Percentiles rank a stretch among this genome's conserved stretches.
Evolutionary conservation across 345 rosid species (phyloP).

Genomic region (Anastatica hierochuntica): DNA sequence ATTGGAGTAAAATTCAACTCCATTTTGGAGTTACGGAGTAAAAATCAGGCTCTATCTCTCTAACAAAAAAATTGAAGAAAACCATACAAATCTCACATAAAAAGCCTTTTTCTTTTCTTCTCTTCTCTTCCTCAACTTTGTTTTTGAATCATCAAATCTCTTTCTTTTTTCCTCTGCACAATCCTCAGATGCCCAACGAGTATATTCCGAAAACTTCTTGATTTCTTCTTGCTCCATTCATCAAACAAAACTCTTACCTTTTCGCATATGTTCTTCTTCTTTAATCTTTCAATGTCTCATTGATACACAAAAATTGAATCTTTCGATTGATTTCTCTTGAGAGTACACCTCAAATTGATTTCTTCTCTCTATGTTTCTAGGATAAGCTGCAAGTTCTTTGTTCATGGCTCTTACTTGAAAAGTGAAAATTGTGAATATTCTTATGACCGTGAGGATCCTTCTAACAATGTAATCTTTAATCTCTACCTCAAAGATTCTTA

Average conservation of each 20-base stretch:
- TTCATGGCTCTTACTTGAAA: conserved; percentile 85
- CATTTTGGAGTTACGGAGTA: too few relatives aligned
- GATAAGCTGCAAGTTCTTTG: conserved; percentile 74
- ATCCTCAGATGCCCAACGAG: conserved; percentile 27
- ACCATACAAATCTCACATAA: conserved; percentile 11
- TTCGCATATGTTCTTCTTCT: too few relatives aligned
- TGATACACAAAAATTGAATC: too few relatives aligned
- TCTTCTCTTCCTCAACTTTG: conserved; percentile 2
- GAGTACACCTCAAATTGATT: background rate
- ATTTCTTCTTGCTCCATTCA: too few relatives aligned
- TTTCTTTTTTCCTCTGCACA: background rate
- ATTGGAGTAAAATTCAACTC: too few relatives aligned
- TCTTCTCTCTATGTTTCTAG: conserved; percentile 16
- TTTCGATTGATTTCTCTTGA: too few relatives aligned
- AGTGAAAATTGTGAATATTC: conserved; percentile 90
- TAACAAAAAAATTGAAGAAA: too few relatives aligned
- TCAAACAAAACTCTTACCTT: too few relatives aligned
- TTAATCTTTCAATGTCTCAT: too few relatives aligned
- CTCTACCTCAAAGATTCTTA: background rate
- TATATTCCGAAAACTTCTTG: background rate
- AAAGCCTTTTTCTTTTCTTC: background rate
- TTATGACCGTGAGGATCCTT: conserved; percentile 67
- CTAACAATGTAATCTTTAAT: too few relatives aligned
- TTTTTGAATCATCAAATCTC: too few relatives aligned
- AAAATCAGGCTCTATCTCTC: too few relatives aligned